Evolutionary conservation across 805 yeast species (phyloP).

Genomic region (Wickerhamiella shivajii): DNA sequence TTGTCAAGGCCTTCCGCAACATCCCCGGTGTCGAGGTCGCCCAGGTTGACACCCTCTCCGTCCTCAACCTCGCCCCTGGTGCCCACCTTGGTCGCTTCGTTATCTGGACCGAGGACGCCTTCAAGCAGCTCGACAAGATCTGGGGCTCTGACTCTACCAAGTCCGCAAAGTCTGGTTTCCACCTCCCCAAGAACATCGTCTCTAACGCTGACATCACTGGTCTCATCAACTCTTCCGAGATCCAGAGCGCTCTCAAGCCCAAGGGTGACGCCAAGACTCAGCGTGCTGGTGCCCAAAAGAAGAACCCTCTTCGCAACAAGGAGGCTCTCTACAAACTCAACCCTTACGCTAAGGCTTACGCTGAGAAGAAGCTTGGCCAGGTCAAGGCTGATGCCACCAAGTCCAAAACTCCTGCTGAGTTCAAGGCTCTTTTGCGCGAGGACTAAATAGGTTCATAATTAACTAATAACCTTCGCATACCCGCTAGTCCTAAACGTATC

Average conservation of each 20-base stretch:
- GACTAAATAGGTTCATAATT: slow-evolving; percentile 16
- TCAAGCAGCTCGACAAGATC: slow-evolving; percentile 89
- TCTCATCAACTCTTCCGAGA: slow-evolving; percentile 97
- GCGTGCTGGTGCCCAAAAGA: slow-evolving; percentile 92
- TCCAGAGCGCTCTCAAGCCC: slow-evolving; percentile 94
- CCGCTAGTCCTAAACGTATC: too few relatives aligned
- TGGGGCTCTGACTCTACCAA: slow-evolving; percentile 89
- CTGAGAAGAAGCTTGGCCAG: slow-evolving; percentile 83
- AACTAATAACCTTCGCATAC: not conserved
- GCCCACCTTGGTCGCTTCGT: slow-evolving; percentile 99
- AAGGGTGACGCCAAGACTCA: slow-evolving; percentile 76
- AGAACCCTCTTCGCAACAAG: slow-evolving; percentile 99
- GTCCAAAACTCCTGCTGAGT: slow-evolving; percentile 27
- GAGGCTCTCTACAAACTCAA: slow-evolving; percentile 94
- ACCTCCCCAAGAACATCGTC: slow-evolving; percentile 88
- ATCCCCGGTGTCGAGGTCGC: slow-evolving; percentile 99
- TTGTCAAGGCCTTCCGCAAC: slow-evolving; percentile 98
- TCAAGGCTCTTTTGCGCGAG: slow-evolving; percentile 22
- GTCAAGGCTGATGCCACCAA: slow-evolving; percentile 52
- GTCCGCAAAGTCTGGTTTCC: slow-evolving; percentile 66
- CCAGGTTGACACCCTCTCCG: slow-evolving; percentile 79
- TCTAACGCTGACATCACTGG: slow-evolving; percentile 93
- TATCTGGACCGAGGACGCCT: slow-evolving; percentile 99
- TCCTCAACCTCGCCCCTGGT: slow-evolving; percentile 99
- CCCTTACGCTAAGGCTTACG: slow-evolving; percentile 98